Evolutionary conservation across 139 green algal genomes (phyloP), one percentile per base, ranked within the genome.

Genomic region (Tetradesmus obliquus): DNA sequence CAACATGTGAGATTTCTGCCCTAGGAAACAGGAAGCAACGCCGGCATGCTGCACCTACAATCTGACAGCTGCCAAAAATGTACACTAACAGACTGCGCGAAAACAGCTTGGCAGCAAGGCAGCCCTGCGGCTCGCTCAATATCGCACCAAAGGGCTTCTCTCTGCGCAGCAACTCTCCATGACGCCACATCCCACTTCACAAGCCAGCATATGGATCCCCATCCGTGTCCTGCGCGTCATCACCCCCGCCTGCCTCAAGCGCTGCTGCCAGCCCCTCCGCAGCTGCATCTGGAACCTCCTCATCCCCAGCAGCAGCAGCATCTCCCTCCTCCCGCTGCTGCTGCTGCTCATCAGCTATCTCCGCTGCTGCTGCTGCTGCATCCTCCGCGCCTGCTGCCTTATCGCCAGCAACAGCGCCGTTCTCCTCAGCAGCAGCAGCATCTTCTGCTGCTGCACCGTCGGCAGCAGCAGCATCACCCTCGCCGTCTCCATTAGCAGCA

Each of bases 121-220:
- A 45, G 32, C 32, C 32, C 32, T 45, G 32, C 32, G 32, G 32
- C 32, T 45, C 32, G 32, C 32, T 45, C 32, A 45, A 45, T 45
- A 45, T 45, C 32, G 32, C 32, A 45, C 32, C 32, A 45, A 45
- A 45, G 32, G 32, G 32, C 32, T 45, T 45, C 32, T 45, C 32
- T 45, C 32, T 45, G 32, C 32, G 32, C 32, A 45, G 32, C 32
- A 45, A 45, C 32, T 45, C 32, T 45, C 32, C 32, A 45, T 45
- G 32, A 45, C 32, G 32, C 32, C 32, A 45, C 32, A 45, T 45
- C 32, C 32, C 32, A 45, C 32, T 45, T 88, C 57, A 76, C 15
- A 88, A 22, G 1, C 84, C 84, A 55, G 17, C 84, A 58, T 88
- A 88, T 8, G 84, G 84, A 45, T 88, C 84, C n/a, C 84, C 84